Conservation (phyloP, 441 rosid genomes). For the Corymbia calophylla region DNA sequence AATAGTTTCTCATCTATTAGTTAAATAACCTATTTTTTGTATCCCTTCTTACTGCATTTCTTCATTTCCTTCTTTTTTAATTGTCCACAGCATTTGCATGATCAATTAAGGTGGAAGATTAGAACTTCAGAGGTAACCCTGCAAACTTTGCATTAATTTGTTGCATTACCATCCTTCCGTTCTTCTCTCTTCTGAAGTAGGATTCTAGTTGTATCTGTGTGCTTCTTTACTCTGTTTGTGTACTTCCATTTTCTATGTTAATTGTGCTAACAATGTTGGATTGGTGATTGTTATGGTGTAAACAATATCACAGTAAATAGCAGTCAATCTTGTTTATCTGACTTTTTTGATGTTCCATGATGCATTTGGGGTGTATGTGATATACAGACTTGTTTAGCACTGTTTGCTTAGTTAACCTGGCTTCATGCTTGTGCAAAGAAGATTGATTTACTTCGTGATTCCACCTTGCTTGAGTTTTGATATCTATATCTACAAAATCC, state of each 20-base stretch:
- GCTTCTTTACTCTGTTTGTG: not conserved
- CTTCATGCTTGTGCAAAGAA: not conserved
- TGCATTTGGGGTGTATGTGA: not conserved
- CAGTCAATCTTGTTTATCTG: not conserved
- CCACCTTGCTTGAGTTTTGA: not conserved
- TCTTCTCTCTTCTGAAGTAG: not conserved
- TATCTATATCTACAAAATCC: not conserved
- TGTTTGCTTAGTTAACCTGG: not conserved
- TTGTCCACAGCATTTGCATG: constrained; percentile 62
- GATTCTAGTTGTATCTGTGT: not conserved
- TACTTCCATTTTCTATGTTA: not conserved
- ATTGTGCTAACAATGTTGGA: not conserved
- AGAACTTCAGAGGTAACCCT: constrained; percentile 72
- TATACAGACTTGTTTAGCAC: not conserved
- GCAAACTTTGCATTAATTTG: not conserved
- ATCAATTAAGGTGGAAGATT: constrained; percentile 82
- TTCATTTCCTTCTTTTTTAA: constrained; percentile 9
- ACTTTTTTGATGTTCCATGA: not conserved
- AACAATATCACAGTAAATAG: not conserved
- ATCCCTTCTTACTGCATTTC: not conserved
- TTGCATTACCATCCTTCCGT: not conserved
- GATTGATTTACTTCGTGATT: not conserved
- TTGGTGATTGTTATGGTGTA: not conserved
- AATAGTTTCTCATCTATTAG: not conserved
- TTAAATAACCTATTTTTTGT: not conserved